phyloP scores from a whole-genome alignment of 75 land plant genomes.

The Cupressus sempervirens region DNA sequence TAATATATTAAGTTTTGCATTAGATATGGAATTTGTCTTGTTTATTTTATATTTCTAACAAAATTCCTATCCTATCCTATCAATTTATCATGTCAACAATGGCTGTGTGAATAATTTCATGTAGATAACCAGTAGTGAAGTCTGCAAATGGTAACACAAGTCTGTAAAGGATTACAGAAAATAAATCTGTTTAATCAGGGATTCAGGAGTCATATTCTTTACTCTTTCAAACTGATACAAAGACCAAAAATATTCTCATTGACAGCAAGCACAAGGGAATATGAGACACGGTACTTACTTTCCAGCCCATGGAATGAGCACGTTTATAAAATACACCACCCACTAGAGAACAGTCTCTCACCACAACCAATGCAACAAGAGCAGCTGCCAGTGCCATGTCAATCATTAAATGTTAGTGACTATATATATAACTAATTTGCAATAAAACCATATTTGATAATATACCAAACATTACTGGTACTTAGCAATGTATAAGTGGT shows the following conservation, averaged over 20 bases:
- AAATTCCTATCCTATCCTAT: neutral
- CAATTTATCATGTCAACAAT: neutral
- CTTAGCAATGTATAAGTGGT: neutral
- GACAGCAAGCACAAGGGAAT: neutral
- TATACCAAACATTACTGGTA: neutral
- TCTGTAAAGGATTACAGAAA: neutral
- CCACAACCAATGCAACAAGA: conserved; percentile 75
- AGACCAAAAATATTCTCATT: neutral
- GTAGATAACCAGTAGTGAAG: neutral
- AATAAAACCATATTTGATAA: neutral
- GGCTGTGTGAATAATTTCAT: neutral
- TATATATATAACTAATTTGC: conserved; percentile 3
- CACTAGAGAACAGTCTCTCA: conserved; percentile 74
- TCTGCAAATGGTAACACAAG: neutral
- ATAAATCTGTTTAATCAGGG: neutral
- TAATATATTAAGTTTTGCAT: neutral
- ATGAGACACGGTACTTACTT: conserved; percentile 37
- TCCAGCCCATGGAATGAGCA: conserved; percentile 72
- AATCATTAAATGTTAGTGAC: neutral
- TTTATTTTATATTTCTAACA: neutral
- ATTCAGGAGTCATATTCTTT: neutral
- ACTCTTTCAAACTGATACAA: neutral
- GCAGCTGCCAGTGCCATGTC: conserved; percentile 44
- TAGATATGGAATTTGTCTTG: neutral
- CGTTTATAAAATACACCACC: conserved; percentile 71